These are phyloP conservation scores for Rutstroemia sp. DNA, from an alignment of 2,329 filamentous ascomycete species.

Conservation along the genomic window DNA sequence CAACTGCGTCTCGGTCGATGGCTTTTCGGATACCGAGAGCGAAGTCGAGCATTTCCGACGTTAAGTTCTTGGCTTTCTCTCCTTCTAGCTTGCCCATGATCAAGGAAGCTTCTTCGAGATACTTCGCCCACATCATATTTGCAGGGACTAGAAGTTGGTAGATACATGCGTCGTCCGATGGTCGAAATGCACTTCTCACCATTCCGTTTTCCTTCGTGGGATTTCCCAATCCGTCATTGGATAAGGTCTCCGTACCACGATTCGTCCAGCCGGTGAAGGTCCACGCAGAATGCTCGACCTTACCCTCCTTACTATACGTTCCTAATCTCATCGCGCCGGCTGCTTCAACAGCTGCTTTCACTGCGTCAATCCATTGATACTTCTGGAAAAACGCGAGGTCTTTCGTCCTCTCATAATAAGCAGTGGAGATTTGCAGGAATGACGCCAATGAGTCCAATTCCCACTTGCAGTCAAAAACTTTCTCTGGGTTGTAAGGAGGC, in stretches of 20 bases:
- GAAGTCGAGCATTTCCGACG: conserved; percentile 47
- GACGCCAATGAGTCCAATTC: conserved; percentile 86
- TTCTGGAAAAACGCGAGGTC: conserved; percentile 68
- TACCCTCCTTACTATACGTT: conserved; percentile 59
- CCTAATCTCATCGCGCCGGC: conserved; percentile 64
- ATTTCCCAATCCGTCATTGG: conserved; percentile 69
- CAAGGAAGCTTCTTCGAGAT: conserved; percentile 44
- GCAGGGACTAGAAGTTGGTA: conserved; percentile 81
- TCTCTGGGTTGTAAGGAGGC: conserved; percentile 58
- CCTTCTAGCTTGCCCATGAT: conserved; percentile 45
- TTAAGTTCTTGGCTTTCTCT: conserved; percentile 39
- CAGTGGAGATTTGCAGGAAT: conserved; percentile 72
- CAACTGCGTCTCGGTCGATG: conserved; percentile 64
- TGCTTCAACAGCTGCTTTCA: conserved; percentile 61
- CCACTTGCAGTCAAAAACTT: conserved; percentile 94
- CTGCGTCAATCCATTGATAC: conserved; percentile 63
- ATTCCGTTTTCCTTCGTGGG: conserved; percentile 72
- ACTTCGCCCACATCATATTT: conserved; percentile 75
- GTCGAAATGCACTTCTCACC: conserved; percentile 80
- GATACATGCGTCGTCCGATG: conserved; percentile 77
- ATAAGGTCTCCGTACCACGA: conserved; percentile 73
- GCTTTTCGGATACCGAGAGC: conserved; percentile 58
- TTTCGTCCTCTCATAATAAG: conserved; percentile 67
- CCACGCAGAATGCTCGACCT: conserved; percentile 55
- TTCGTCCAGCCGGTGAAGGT: conserved; percentile 70